Base-by-base conservation (phyloP, 163 green algal genomes). In the Scenedesmus sp. region DNA sequence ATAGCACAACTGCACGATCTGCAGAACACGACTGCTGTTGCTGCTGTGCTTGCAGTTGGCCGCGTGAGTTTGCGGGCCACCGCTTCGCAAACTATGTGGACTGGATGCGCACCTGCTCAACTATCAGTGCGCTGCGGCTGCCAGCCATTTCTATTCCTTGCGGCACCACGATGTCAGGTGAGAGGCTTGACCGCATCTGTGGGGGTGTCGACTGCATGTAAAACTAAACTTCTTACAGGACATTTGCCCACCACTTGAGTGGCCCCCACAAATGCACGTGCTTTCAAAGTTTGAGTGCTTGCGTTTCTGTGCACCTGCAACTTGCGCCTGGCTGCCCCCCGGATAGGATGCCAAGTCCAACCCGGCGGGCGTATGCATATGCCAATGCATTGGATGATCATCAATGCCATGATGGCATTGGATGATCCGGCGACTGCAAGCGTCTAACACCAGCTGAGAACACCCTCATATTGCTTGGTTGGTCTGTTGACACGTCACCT, bases 81-180 rank as follows among this genome's bases (percentile, higher is more conserved):
- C 33, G 85, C 26, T 93, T 95, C 46, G 16, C 56, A 22, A 94
- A 91, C 65, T 95, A 95, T 76, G 89, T 95, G 24, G 92, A 95
- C 37, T 95, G 93, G 93, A 89, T 95, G 72, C 85, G 44, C n/a
- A 91, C n/a, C 42, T 91, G 86, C 86, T 86, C 70, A 12, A 1
- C 46, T 3, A 46, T 91, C n/a, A 86, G 73, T 24, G 30, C 40
- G 20, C 73, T 91, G 73, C 30, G 53, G 12, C 30, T 91, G 22
- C 86, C 86, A 68, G 73, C 68, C 9, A 59, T 91, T 5, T 91
- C 86, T 22, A 20, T 91, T 16, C 86, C 86, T 44, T 85, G 70
- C 26, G 86, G 86, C 13, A 43, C 43, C 43, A 86, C 86, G 2
- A 51, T 26, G 40, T 61, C 86, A 79, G 83, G 83, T 88, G 42